These are phyloP conservation scores for Tolypocladium inflatum DNA, from an alignment of 2,329 filamentous ascomycete species.

Conservation along the genomic window DNA sequence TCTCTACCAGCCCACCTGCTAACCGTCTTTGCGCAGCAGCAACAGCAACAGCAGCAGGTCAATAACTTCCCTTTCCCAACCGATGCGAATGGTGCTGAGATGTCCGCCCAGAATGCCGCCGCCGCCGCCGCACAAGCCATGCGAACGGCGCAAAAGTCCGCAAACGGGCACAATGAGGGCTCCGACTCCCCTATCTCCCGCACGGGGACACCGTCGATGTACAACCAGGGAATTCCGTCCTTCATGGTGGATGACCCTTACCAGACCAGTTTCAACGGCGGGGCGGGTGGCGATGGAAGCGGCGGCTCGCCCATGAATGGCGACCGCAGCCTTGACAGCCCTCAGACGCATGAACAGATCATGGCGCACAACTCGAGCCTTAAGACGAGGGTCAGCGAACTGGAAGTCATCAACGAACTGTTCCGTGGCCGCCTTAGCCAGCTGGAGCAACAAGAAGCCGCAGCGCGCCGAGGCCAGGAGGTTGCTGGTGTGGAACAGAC, in stretches of 20 bases:
- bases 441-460: slow-evolving; percentile 67
- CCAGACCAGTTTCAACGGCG: slow-evolving; percentile 34
- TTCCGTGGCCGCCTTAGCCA: slow-evolving; percentile 70
- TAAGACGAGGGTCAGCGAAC: slow-evolving; percentile 90
- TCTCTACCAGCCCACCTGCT: not conserved
- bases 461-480: slow-evolving; percentile 51
- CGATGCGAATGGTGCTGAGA: slow-evolving; percentile 51
- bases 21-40: slow-evolving; percentile 1
- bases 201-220: slow-evolving; percentile 67
- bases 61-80: slow-evolving; percentile 28
- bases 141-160: slow-evolving; percentile 60
- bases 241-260: slow-evolving; percentile 71
- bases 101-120: slow-evolving; percentile 39
- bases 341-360: slow-evolving; percentile 72
- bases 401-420: slow-evolving; percentile 87
- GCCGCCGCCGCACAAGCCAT: slow-evolving; percentile 40
- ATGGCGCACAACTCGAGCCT: slow-evolving; percentile 72
- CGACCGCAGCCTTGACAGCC: slow-evolving; percentile 57
- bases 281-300: slow-evolving; percentile 37
- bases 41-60: slow-evolving; percentile 27
- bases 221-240: slow-evolving; percentile 64
- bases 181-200: slow-evolving; percentile 72
- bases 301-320: slow-evolving; percentile 40
- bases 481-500: slow-evolving; percentile 46
- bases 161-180: slow-evolving; percentile 64